Evolutionary conservation across 192 early-diverging fungal species (phyloP), one percentile per base, ranked within the genome.

Genomic region (Coemansia sp.): DNA sequence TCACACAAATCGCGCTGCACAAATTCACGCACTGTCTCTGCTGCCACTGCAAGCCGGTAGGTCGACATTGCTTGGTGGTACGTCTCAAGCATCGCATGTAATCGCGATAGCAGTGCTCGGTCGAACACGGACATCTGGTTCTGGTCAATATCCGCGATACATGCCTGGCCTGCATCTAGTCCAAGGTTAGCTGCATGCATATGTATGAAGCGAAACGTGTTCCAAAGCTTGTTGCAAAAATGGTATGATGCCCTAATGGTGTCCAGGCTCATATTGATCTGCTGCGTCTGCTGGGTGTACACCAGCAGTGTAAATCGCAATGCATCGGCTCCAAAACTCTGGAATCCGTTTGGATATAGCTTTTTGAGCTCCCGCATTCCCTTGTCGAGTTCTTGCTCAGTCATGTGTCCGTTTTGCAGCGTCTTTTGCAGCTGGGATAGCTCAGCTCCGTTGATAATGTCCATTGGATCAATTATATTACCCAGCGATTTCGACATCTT

Each of bases 171-270:
- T 10, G 35, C 54, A 12, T 62, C 12, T 6, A 67, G 8, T 9
- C 63, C 71, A 10, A 69, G 70, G 27, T 62, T 60, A 26, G 16
- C 55, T 7, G 68, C 60, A 39, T 76, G 68, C 69, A 69, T 67
- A 45, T 75, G 70, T 27, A 70, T 54, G 74, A 66, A 74, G 29
- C 83, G 86, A 48, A 90, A 89, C 3, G 94, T 83, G 60, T 98
- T 97, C 95, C 94, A 97, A 8, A 97, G 76, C 76, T 98, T 98
- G 82, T 98, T 98, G 74, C 94, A 94, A 69, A 96, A 97, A 70
- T 96, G 90, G 49, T 85, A 84, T 54, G 92, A 90, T 5, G 93
- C 86, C 35, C 90, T 85, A 41, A 98, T 89, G 61, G 89, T 91
- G 16, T 86, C 82, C 23, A 98, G 76, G 56, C 96, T 94, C 65